These are phyloP conservation scores for Fusarium dimerum DNA, from an alignment of 2,329 filamentous ascomycete species.

Conservation along the genomic window DNA sequence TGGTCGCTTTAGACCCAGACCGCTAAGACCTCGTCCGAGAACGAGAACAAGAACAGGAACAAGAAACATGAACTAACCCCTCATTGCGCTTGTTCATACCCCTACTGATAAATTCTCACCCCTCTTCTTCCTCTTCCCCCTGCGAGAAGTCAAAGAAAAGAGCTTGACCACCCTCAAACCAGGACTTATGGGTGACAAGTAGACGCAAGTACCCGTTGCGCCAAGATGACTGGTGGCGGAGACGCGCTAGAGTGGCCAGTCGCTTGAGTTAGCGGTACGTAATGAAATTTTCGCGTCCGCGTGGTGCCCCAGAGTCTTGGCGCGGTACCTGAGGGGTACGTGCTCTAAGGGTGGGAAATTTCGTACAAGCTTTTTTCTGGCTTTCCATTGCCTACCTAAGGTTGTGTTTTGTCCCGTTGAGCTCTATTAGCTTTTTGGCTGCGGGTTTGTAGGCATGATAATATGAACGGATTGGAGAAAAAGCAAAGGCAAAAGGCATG, in stretches of 20 bases:
- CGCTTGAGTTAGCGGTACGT: conserved; percentile 17
- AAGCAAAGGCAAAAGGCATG: too few species aligned
- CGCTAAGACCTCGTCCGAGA: too few species aligned
- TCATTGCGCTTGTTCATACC: not conserved
- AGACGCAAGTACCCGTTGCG: conserved; percentile 16
- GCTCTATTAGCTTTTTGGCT: not conserved
- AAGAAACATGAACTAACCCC: too few species aligned
- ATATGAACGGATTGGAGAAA: too few species aligned
- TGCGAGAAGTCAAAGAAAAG: not conserved
- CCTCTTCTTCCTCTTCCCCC: too few species aligned
- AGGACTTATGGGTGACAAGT: conserved; percentile 3
- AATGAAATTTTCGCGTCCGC: conserved; percentile 19
- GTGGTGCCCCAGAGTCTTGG: conserved; percentile 25
- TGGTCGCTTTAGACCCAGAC: too few species aligned
- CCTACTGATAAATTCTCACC: not conserved
- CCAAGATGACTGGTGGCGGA: conserved; percentile 2
- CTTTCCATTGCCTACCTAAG: not conserved
- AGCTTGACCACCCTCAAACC: not conserved
- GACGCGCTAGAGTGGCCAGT: conserved; percentile 11
- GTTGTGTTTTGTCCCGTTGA: not conserved
- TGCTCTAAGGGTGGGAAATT: not conserved
- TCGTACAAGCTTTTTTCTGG: conserved; percentile 19
- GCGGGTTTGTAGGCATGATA: not conserved
- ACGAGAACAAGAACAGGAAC: too few species aligned
- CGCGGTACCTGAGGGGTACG: conserved; percentile 18